Evolutionary conservation across 345 rosid species (phyloP), one percentile per base, ranked within the genome.

Genomic region (Arabidopsis arenosa): DNA sequence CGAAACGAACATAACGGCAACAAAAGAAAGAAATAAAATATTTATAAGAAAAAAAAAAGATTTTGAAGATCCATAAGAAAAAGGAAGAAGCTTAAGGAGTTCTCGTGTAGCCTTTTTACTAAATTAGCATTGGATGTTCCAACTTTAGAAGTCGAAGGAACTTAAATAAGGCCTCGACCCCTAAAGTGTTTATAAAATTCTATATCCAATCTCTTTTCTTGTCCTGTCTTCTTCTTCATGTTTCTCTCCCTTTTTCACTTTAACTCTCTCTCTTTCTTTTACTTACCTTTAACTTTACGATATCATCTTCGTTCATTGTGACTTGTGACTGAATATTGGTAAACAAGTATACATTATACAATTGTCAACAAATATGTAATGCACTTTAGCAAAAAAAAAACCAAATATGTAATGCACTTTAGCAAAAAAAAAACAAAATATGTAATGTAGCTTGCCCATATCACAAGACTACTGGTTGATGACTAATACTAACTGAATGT

Each of bases 1-100:
- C 80, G 80, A 77, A 77, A 77, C 80, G 76, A 77, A 77, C 80
- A 77, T 77, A 71, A 77, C 80, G 80, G 80, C 80, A 77, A 57
- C 72, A 77, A 77, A 69, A 64, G 30, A 43, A 77, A 63, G 44
- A 33, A 57, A 61, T 3, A 53, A 75, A 60, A 60, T 13, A 51
- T 5, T 23, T 12, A 76, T 13, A 14, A 13, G 4, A 36, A 36
- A 54, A 36, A 36, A 54, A 26, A 63, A 55, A 17, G 76, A 71
- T 65, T 71, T 77, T 77, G 80, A 77, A 64, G 80, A 77, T 77
- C 80, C 80, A 77, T 71, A 71, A 70, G 76, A 77, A 77, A 76
- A 77, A 70, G 80, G 71, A 70, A 77, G 80, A 77, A 63, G 76
- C 80, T 70, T 18, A 48, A 45, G 61, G 52, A 56, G 65, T 62